A percentile compares a stretch with the other conserved stretches of the same genome.
Conservation (phyloP, 1,284 basidiomycete species). For the Coniferiporia sulphurascens region DNA sequence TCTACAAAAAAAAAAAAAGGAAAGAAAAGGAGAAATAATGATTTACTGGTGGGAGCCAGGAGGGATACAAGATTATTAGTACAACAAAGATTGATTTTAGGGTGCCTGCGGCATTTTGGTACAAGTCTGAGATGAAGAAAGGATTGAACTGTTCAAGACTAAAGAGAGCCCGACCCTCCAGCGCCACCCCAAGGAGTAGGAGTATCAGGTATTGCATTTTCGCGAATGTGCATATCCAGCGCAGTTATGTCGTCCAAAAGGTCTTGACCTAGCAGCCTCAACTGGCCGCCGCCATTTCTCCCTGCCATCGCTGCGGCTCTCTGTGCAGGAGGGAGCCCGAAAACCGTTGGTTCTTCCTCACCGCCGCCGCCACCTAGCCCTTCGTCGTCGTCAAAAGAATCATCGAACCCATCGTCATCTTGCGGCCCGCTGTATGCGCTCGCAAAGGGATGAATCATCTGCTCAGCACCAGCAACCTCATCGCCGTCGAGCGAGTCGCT, state of each 20-base stretch:
- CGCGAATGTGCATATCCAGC: neutral
- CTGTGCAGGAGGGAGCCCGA: constrained; percentile 56
- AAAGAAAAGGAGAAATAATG: too few relatives aligned
- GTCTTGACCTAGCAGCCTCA: constrained; percentile 55
- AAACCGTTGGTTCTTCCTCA: constrained; percentile 57
- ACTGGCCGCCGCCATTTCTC: constrained; percentile 24
- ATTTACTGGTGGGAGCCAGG: too few relatives aligned
- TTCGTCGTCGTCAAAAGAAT: constrained; percentile 30
- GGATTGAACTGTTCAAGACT: neutral
- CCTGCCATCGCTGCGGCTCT: constrained; percentile 21
- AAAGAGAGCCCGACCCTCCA: neutral
- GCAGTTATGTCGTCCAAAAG: constrained; percentile 57
- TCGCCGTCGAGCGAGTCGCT: constrained; percentile 45
- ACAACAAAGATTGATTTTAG: too few relatives aligned
- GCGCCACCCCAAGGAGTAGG: constrained; percentile 12
- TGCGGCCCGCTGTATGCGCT: neutral
- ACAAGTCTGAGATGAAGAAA: neutral
- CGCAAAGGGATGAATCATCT: constrained; percentile 10
- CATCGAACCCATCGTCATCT: constrained; percentile 26
- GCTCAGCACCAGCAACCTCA: constrained; percentile 19
- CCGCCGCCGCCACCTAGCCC: constrained; percentile 27
- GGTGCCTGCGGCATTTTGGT: neutral
- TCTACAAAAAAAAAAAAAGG: too few relatives aligned
- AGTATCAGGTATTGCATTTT: constrained; percentile 3
- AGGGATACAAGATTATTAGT: too few relatives aligned